A percentile compares a stretch with the other conserved stretches of the same genome.
Evolutionary conservation across 2,329 filamentous ascomycete genomes (phyloP).

Genomic region (Mycosphaerella sp.): DNA sequence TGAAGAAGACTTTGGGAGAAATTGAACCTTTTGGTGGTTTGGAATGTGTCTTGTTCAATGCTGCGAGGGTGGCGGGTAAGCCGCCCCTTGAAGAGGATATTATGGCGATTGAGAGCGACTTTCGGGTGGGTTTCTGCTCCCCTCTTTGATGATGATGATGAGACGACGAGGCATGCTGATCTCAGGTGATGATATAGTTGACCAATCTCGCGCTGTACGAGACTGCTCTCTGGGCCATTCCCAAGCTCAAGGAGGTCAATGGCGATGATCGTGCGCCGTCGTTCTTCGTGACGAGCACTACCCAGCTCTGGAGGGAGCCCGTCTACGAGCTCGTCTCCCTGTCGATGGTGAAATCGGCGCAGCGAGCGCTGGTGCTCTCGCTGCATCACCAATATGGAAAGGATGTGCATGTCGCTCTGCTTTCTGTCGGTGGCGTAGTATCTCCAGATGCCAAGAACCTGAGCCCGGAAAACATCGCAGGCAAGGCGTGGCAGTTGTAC

Average conservation of each 20-base stretch:
- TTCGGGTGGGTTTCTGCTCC: constrained; percentile 37
- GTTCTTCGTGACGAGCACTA: constrained; percentile 46
- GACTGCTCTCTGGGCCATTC: constrained; percentile 44
- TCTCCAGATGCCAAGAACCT: constrained; percentile 36
- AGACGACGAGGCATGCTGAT: too few relatives aligned
- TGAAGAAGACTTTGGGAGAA: constrained; percentile 38
- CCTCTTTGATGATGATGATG: background rate
- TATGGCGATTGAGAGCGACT: constrained; percentile 45
- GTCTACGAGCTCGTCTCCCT: constrained; percentile 45
- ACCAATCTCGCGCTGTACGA: constrained; percentile 46
- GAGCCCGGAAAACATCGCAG: constrained; percentile 44
- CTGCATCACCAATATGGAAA: constrained; percentile 38
- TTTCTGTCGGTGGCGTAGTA: constrained; percentile 44
- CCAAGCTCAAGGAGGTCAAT: constrained; percentile 35
- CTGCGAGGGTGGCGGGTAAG: constrained; percentile 43
- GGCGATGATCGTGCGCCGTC: constrained; percentile 37
- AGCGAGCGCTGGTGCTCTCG: constrained; percentile 45
- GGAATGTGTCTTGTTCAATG: constrained; percentile 49
- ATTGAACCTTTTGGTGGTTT: constrained; percentile 41
- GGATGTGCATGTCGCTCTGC: constrained; percentile 44
- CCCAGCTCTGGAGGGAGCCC: constrained; percentile 43
- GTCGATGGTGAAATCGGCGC: constrained; percentile 47
- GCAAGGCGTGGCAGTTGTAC: constrained; percentile 42
- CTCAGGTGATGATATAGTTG: constrained; percentile 31
- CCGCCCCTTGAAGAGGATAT: constrained; percentile 39